Percentiles rank a stretch among this genome's conserved stretches.
These are phyloP conservation scores for Aspergillus hancockii DNA, from an alignment of 495 filamentous ascomycete genomes.

Conservation along the genomic window DNA sequence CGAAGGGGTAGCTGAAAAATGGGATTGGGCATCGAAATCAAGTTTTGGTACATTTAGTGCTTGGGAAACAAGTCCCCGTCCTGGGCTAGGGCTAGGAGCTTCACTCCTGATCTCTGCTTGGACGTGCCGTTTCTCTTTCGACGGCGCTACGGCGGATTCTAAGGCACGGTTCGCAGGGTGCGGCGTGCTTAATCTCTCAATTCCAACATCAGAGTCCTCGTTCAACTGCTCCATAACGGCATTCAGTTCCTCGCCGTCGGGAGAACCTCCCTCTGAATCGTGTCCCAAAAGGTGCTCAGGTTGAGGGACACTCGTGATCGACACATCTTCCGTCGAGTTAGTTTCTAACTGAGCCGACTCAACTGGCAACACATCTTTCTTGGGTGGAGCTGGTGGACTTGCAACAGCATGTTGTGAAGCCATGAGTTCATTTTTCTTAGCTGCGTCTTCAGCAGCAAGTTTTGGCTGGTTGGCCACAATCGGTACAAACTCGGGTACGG, in stretches of 20 bases:
- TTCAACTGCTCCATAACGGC: conserved; percentile 83
- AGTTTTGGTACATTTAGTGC: conserved; percentile 47
- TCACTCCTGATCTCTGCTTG: conserved; percentile 63
- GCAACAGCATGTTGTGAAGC: conserved; percentile 42
- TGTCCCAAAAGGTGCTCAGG: conserved; percentile 17
- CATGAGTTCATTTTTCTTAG: conserved; percentile 32
- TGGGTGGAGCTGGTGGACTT: conserved; percentile 24
- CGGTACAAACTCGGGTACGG: conserved; percentile 49
- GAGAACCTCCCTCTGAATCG: conserved; percentile 39
- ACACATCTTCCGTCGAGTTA: conserved; percentile 7
- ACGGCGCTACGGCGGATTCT: conserved; percentile 45
- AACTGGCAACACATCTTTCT: conserved; percentile 16
- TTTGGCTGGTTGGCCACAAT: conserved; percentile 36
- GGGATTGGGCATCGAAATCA: conserved; percentile 42
- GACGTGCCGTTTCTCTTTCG: conserved; percentile 57
- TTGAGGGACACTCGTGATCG: conserved; percentile 14
- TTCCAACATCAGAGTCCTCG: conserved; percentile 67
- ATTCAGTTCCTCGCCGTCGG: conserved; percentile 79
- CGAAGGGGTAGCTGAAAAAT: conserved; percentile 42
- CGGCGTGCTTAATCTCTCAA: conserved; percentile 60
- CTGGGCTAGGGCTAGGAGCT: conserved; percentile 75
- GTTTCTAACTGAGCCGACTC: conserved; percentile 9
- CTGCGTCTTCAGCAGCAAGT: conserved; percentile 9
- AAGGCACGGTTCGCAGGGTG: conserved; percentile 40
- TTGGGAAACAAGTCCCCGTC: conserved; percentile 52